Conservation (phyloP, 2,329 filamentous ascomycete species). For the Ophiostoma pallidulum region DNA sequence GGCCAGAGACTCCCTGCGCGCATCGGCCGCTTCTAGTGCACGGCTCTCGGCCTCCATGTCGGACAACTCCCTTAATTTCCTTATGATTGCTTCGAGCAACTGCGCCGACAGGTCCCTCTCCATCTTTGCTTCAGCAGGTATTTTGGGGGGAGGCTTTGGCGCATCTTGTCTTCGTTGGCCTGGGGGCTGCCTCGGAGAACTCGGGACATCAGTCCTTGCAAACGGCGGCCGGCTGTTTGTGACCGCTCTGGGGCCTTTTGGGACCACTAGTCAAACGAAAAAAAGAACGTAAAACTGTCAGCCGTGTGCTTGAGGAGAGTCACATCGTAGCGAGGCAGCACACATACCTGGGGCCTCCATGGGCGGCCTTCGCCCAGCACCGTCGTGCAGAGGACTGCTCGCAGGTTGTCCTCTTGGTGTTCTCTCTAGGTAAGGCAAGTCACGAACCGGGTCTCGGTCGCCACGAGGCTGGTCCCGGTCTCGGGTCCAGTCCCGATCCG, state of each 20-base stretch:
- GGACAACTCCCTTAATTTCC: slow-evolving; percentile 1
- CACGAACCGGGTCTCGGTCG: slow-evolving; percentile 14
- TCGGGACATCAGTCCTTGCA: not conserved
- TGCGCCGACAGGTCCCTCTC: not conserved
- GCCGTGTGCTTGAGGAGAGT: not conserved
- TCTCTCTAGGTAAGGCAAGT: too few relatives aligned
- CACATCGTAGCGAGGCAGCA: too few relatives aligned
- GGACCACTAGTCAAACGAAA: not conserved
- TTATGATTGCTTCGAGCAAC: not conserved
- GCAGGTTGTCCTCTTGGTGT: not conserved
- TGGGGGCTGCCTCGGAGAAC: too few relatives aligned
- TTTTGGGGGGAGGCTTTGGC: not conserved
- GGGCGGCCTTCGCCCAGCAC: not conserved
- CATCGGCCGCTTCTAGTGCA: not conserved
- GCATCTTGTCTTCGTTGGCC: not conserved
- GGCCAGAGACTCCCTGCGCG: slow-evolving; percentile 6
- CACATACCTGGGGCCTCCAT: not conserved
- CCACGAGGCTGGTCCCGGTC: slow-evolving; percentile 14
- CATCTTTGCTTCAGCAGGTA: not conserved
- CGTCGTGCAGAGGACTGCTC: not conserved
- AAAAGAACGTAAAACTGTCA: not conserved
- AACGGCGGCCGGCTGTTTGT: not conserved
- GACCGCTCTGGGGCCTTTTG: not conserved
- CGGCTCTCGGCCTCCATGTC: slow-evolving; percentile 1
- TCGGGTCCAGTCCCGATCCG: slow-evolving; percentile 7